Conservation (phyloP, 176 grass and related monocot species). For the Lolium multiflorum region DNA sequence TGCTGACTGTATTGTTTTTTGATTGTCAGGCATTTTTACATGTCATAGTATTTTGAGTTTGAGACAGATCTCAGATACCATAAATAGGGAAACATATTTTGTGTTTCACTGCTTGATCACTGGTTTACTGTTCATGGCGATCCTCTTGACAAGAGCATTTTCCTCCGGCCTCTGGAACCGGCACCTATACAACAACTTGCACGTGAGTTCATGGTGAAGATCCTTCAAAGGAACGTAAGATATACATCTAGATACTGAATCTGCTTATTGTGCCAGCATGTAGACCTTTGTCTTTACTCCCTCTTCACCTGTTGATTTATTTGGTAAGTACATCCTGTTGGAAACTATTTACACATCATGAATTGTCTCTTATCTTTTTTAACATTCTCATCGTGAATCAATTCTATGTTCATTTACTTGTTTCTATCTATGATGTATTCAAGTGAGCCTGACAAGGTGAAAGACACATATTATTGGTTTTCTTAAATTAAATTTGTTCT, state of each 20-base stretch:
- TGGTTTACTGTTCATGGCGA: conserved; percentile 98
- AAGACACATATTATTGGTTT: too few species aligned
- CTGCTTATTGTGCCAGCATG: too few species aligned
- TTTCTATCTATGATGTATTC: too few species aligned
- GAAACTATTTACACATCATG: too few species aligned
- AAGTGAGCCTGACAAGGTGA: too few species aligned
- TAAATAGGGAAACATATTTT: conserved; percentile 94
- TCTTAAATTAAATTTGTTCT: too few species aligned
- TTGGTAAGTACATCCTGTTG: too few species aligned
- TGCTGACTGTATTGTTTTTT: conserved; percentile 23
- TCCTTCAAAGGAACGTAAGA: conserved; percentile 71
- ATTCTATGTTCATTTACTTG: too few species aligned
- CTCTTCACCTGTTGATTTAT: too few species aligned
- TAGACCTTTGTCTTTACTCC: too few species aligned
- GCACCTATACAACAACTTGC: conserved; percentile 95
- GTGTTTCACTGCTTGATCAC: conserved; percentile 92
- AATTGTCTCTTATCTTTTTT: too few species aligned
- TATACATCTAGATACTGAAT: conserved; percentile 11
- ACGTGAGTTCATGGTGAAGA: conserved; percentile 98
- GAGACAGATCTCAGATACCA: conserved; percentile 96
- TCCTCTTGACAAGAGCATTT: conserved; percentile 92
- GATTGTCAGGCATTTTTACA: conserved; percentile 86
- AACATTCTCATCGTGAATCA: too few species aligned
- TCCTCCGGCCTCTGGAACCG: conserved; percentile 81
- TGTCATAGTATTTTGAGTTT: conserved; percentile 98